Base-by-base conservation (phyloP, 1,284 basidiomycete species). In the Gymnopus androsaceus region DNA sequence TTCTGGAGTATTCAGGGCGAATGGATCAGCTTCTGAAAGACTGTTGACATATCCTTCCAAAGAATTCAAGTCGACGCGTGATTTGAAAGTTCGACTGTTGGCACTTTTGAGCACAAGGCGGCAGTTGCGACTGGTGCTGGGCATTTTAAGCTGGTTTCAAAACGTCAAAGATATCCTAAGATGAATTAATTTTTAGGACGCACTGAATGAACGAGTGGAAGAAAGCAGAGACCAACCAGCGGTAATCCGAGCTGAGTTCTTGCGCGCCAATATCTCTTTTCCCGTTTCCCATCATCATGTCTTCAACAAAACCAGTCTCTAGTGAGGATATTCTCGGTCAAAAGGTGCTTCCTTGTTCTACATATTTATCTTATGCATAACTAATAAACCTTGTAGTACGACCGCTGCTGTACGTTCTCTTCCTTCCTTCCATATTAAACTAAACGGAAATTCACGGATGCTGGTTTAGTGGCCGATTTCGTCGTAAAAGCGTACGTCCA, bases 271-370 rank as follows among this genome's bases (percentile, higher is more conserved):
- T 52, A 40, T 53, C 55, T 55, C 48, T 37, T 51, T 49, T 53
- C 37, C 15, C 45, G 51, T 31, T 47, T 47, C 30, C 49, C 41
- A 62, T 53, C 59, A 61, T 58, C 72, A 82, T 83, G 81, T 83
- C 79, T 53, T 65, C 76, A 51, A 66, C 75, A 47, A 84, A 85
- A 69, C 80, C 87, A 52, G 75, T 85, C 50, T 86, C 91, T 55
- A 93, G 89, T 76, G 93, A 95, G 75, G 89, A 94, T 71, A 83
- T 90, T 66, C 77, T 95, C 63, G 84, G 84, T 36, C 87, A 92
- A 77, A 95, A 95, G 85, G 93, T 90, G 81, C 63, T 15, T 41
- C 47, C 3, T 27, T 21, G 17, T 14, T n/a, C 5, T n/a, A 4
- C 31, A 44, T 31, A 14, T 12, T 30, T 21, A 51, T 14, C 2